Evolutionary conservation across 139 green algal species (phyloP).

Genomic region (Chlorella sorokiniana): DNA sequence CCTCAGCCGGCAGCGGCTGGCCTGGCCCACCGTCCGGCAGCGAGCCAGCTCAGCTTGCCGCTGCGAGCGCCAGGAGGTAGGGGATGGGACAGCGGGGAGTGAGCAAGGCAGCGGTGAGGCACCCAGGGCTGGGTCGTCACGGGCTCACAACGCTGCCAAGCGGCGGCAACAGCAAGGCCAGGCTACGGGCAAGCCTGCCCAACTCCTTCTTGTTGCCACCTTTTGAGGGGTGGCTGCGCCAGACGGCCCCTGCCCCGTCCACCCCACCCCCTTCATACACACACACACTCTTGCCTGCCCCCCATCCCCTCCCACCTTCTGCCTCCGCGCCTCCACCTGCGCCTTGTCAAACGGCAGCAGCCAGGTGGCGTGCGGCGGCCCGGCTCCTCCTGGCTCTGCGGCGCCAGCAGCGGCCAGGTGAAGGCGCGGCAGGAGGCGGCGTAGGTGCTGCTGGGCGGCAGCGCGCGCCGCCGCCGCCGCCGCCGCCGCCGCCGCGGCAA

Average conservation of each 20-base stretch:
- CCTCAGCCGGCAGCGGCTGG: constrained; percentile 1
- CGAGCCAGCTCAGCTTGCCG: constrained; percentile 3
- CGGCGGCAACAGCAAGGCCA: too few relatives aligned
- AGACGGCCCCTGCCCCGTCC: too few relatives aligned
- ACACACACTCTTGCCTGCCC: not conserved
- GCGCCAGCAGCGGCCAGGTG: constrained; percentile 72
- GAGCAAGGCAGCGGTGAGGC: not conserved
- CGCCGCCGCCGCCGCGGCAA: not conserved
- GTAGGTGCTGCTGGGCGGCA: constrained; percentile 66
- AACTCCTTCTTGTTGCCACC: too few relatives aligned
- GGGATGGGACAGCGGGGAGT: not conserved
- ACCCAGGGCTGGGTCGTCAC: too few relatives aligned
- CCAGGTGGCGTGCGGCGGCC: constrained; percentile 23
- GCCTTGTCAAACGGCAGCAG: not conserved
- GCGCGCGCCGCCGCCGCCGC: not conserved
- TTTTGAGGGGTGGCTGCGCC: too few relatives aligned
- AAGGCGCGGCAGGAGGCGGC: constrained; percentile 66
- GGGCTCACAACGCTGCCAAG: too few relatives aligned
- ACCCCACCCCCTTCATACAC: too few relatives aligned
- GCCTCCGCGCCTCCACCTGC: constrained; percentile 11
- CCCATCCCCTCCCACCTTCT: not conserved
- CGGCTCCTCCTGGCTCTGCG: constrained; percentile 53
- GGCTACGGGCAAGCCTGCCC: too few relatives aligned
- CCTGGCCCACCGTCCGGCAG: not conserved
- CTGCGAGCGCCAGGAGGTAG: not conserved